Percentiles rank a stretch among this genome's conserved stretches.
Evolutionary conservation across 371 early-diverging fungal species (phyloP).

Genomic region (Mucor plumbeus): DNA sequence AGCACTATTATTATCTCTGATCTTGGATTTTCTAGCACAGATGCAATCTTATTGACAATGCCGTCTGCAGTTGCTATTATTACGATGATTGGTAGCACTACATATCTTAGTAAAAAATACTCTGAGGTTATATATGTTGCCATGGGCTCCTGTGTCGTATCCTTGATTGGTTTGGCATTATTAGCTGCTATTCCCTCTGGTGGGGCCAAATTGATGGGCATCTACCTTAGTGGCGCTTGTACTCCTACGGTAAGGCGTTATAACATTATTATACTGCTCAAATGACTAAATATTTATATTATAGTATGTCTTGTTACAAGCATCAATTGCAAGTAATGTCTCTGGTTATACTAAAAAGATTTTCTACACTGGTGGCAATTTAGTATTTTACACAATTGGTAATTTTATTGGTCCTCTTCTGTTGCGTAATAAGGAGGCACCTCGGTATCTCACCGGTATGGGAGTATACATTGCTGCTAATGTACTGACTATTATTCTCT

Average conservation of each 20-base stretch:
- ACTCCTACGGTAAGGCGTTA: slow-evolving; percentile 8
- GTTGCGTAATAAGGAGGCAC: slow-evolving; percentile 24
- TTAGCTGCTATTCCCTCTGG: slow-evolving; percentile 16
- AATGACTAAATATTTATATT: neutral
- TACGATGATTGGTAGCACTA: neutral
- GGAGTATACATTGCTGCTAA: slow-evolving; percentile 37
- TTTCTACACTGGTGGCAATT: slow-evolving; percentile 18
- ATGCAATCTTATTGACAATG: slow-evolving; percentile 24
- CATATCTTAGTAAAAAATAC: slow-evolving; percentile 13
- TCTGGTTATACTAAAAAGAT: slow-evolving; percentile 38
- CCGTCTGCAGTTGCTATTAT: slow-evolving; percentile 13
- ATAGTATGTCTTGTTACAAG: slow-evolving; percentile 19
- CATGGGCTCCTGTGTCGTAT: neutral
- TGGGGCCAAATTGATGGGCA: slow-evolving; percentile 23
- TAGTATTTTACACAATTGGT: slow-evolving; percentile 30
- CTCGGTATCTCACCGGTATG: slow-evolving; percentile 43
- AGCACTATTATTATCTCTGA: slow-evolving; percentile 25
- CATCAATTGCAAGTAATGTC: slow-evolving; percentile 28
- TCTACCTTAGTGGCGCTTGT: slow-evolving; percentile 21
- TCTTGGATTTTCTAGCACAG: slow-evolving; percentile 17
- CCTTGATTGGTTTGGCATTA: slow-evolving; percentile 16
- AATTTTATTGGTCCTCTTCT: slow-evolving; percentile 31
- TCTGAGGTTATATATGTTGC: slow-evolving; percentile 20
- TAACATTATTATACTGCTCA: neutral
- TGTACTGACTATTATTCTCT: slow-evolving; percentile 23